Conservation (phyloP, 2,329 filamentous ascomycete genomes). For the Colletotrichum sp. region DNA sequence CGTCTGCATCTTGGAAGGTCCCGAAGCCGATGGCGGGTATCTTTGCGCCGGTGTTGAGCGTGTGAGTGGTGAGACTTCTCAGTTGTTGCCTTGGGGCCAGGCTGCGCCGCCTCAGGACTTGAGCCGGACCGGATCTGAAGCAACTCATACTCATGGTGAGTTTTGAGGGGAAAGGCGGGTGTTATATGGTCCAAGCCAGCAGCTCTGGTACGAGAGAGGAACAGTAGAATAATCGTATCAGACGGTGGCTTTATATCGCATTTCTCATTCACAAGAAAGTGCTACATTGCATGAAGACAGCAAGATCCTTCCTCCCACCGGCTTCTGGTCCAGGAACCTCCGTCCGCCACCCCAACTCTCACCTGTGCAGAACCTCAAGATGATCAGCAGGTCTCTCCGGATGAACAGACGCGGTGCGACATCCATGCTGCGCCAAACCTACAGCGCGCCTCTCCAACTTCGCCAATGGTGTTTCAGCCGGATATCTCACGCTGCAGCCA, state of each 20-base stretch:
- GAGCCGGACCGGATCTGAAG: not conserved
- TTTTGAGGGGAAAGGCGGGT: not conserved
- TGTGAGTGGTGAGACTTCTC: not conserved
- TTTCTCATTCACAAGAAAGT: not conserved
- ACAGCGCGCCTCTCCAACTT: not conserved
- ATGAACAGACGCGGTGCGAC: not conserved
- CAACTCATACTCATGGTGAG: not conserved
- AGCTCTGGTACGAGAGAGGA: not conserved
- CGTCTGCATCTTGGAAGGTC: conserved; percentile 33
- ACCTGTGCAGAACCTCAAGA: not conserved
- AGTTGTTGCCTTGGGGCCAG: not conserved
- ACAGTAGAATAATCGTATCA: not conserved
- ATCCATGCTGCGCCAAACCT: not conserved
- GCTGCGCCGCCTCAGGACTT: not conserved
- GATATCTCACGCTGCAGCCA: not conserved
- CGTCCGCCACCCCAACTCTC: not conserved
- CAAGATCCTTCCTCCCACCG: not conserved
- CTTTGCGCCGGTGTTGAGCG: conserved; percentile 27
- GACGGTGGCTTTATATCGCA: not conserved
- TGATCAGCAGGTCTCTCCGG: not conserved
- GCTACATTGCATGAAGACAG: not conserved
- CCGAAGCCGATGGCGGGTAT: conserved; percentile 35
- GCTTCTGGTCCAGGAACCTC: not conserved
- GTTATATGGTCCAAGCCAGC: not conserved
- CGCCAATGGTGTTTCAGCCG: not conserved